A percentile compares a stretch with the other conserved stretches of the same genome.
phyloP scores from a whole-genome alignment of 306 rosid species.

The Malus sieversii region DNA sequence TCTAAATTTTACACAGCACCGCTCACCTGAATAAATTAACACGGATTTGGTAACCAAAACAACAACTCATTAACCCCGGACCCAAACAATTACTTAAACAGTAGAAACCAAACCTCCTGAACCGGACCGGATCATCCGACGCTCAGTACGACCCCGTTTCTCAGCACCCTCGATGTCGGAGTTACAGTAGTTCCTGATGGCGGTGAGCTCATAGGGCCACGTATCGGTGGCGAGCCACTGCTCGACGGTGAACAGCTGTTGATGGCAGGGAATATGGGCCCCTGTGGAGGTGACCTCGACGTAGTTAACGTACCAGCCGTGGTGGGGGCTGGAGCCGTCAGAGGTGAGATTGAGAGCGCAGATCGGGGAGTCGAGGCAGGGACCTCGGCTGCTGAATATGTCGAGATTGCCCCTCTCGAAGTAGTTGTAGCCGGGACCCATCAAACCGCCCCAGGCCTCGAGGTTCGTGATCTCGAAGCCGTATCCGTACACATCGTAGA shows the following conservation, averaged over 20 bases:
- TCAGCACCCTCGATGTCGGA: background rate
- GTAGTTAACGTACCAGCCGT: slow-evolving; percentile 91
- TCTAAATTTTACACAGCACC: background rate
- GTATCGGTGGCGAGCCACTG: slow-evolving; percentile 82
- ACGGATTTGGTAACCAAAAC: background rate
- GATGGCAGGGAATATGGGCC: slow-evolving; percentile 37
- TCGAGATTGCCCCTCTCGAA: slow-evolving; percentile 87
- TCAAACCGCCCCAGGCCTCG: slow-evolving; percentile 70
- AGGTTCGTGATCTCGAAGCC: slow-evolving; percentile 45
- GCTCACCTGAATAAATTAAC: background rate
- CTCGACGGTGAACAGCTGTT: slow-evolving; percentile 47
- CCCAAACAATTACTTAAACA: background rate
- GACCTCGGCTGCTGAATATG: slow-evolving; percentile 71
- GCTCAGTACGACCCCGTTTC: background rate
- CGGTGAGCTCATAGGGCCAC: slow-evolving; percentile 56
- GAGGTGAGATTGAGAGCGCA: slow-evolving; percentile 76
- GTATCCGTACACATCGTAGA: slow-evolving; percentile 48
- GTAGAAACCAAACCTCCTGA: background rate
- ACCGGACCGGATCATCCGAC: slow-evolving; percentile 1
- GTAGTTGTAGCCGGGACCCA: slow-evolving; percentile 57
- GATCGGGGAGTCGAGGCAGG: slow-evolving; percentile 50
- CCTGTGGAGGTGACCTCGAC: slow-evolving; percentile 67
- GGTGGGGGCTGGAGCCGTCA: slow-evolving; percentile 62
- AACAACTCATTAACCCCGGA: background rate
- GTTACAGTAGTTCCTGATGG: slow-evolving; percentile 36